phyloP scores from a whole-genome alignment of 108 stramenopile genomes.

The Discostella stelligeroides region DNA sequence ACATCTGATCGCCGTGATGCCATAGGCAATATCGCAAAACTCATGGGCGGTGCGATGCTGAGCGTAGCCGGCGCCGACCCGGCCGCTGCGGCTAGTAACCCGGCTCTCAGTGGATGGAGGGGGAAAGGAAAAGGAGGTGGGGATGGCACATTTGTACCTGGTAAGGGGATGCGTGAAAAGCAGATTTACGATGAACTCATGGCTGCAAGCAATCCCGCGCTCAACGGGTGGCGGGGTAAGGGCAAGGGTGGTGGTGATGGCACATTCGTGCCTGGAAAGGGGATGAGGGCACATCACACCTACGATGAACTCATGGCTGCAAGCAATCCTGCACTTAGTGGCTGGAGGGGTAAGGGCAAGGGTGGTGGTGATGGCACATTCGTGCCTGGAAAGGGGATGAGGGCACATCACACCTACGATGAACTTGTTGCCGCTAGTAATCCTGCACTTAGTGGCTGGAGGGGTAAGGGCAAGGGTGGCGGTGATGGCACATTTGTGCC shows the following conservation, averaged over 20 bases:
- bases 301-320: slow-evolving; percentile 51
- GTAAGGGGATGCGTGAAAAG: slow-evolving; percentile 25
- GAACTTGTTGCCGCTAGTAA: slow-evolving; percentile 28
- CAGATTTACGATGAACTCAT: slow-evolving; percentile 39
- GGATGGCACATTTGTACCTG: slow-evolving; percentile 34
- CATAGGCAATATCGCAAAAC: slow-evolving; percentile 41
- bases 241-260: slow-evolving; percentile 30
- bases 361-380: slow-evolving; percentile 35
- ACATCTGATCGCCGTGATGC: slow-evolving; percentile 45
- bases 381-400: slow-evolving; percentile 21
- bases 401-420: slow-evolving; percentile 41
- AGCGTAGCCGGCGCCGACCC: slow-evolving; percentile 38
- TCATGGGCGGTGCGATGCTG: slow-evolving; percentile 40
- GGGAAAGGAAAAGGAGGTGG: slow-evolving; percentile 14
- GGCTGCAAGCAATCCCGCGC: slow-evolving; percentile 38
- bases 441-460: slow-evolving; percentile 34
- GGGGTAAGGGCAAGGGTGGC: slow-evolving; percentile 20
- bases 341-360: slow-evolving; percentile 21
- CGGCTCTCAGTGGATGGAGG: slow-evolving; percentile 34
- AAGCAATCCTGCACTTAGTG: slow-evolving; percentile 31
- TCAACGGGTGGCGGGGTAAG: slow-evolving; percentile 24
- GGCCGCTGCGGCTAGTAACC: slow-evolving; percentile 34
- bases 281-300: slow-evolving; percentile 43
- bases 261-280: slow-evolving; percentile 24
- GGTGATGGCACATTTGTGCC: slow-evolving; percentile 35